Percentiles rank a stretch among this genome's conserved stretches.
Evolutionary conservation across 164 flowering plant genomes (phyloP).

Genomic region (Magnolia sinica): DNA sequence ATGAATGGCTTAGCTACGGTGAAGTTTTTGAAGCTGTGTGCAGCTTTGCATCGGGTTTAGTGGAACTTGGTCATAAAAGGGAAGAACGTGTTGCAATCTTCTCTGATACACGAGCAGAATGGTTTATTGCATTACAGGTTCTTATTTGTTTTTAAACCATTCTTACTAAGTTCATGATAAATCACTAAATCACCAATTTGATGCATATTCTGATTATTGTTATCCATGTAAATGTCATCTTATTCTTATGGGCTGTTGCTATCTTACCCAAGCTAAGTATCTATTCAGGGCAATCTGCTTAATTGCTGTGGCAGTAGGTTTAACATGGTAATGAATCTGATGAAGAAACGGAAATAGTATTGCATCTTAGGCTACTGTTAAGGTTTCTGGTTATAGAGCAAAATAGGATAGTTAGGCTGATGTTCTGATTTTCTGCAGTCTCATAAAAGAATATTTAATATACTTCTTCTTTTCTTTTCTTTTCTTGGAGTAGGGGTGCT

Average conservation of each 20-base stretch:
- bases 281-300: neutral
- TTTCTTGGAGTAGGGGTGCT: slow-evolving; percentile 62
- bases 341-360: neutral
- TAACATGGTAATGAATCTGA: neutral
- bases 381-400: too few relatives aligned
- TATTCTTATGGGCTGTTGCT: neutral
- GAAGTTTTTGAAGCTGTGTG: slow-evolving; percentile 67
- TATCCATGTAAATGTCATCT: neutral
- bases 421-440: neutral
- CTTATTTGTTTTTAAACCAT: neutral
- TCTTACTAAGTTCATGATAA: neutral
- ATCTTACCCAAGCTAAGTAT: too few relatives aligned
- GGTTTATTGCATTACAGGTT: slow-evolving; percentile 95
- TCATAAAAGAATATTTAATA: neutral
- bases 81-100: slow-evolving; percentile 90
- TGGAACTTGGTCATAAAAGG: slow-evolving; percentile 62
- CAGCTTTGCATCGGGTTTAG: slow-evolving; percentile 80
- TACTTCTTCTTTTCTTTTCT: slow-evolving; percentile 8
- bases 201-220: neutral
- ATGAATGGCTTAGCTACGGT: slow-evolving; percentile 76
- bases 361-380: too few relatives aligned
- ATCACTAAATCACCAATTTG: neutral
- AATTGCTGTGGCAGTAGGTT: neutral
- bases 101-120: slow-evolving; percentile 92
- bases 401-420: neutral